Conservation (phyloP, 352 stramenopile genomes). For the Pythium vanterpoolii region DNA sequence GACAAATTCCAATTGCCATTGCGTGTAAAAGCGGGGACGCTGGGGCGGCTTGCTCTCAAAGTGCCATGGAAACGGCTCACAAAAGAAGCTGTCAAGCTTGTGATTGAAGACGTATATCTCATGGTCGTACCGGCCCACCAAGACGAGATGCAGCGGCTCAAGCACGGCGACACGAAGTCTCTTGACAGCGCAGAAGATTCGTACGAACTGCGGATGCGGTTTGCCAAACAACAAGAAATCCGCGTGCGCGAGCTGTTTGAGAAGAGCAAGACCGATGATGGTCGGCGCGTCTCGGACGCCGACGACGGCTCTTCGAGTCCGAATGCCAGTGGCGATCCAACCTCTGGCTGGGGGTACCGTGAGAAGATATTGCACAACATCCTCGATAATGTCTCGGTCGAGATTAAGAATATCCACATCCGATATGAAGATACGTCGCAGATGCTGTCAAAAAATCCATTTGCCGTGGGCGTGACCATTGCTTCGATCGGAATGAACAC, state of each 20-base stretch:
- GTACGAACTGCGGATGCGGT: constrained; percentile 58
- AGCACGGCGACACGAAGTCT: constrained; percentile 17
- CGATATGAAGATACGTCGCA: constrained; percentile 78
- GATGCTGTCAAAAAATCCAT: constrained; percentile 49
- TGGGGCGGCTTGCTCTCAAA: constrained; percentile 71
- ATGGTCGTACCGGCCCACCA: constrained; percentile 67
- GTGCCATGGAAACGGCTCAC: constrained; percentile 84
- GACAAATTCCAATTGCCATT: constrained; percentile 81
- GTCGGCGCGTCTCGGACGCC: constrained; percentile 24
- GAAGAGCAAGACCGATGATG: constrained; percentile 57
- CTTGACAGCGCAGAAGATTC: constrained; percentile 44
- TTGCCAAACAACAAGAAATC: constrained; percentile 81
- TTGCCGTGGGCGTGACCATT: constrained; percentile 72
- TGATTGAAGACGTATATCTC: constrained; percentile 74
- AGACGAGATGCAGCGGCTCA: constrained; percentile 41
- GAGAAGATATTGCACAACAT: constrained; percentile 85
- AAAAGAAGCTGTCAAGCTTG: constrained; percentile 71
- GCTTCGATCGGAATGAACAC: constrained; percentile 66
- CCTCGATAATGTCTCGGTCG: constrained; percentile 78
- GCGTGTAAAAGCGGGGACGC: constrained; percentile 64
- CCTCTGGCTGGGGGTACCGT: constrained; percentile 64
- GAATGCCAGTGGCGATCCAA: constrained; percentile 33
- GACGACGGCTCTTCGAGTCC: constrained; percentile 5
- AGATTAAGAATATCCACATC: constrained; percentile 81
- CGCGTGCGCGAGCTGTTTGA: constrained; percentile 73